Base-by-base conservation (phyloP, 352 stramenopile genomes). In the Phytophthora lateralis region DNA sequence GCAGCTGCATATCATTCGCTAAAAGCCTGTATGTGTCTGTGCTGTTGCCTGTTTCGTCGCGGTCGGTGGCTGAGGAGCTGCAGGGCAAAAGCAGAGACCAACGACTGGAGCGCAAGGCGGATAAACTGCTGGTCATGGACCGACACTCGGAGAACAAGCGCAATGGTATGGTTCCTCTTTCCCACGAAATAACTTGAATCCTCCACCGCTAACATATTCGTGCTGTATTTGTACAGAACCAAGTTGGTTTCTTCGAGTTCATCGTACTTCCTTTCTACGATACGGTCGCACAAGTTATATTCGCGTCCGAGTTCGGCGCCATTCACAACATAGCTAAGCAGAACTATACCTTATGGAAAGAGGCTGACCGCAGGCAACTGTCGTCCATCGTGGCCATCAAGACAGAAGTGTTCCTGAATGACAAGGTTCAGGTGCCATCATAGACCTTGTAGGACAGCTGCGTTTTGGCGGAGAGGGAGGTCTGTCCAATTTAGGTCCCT, bases 191-290 rank as follows among this genome's bases (percentile, higher is more conserved):
- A 46, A 34, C 26, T 50, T 37, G 7, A 14, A 34, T 63, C 9
- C 29, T 21, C 29, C 21, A 24, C 21, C 21, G 26, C 26, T 29
- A 7, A 29, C 43, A 43, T 53, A 10, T 44, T 29, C 29, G 9
- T 59, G 20, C 9, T 44, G 0, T 18, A n/a, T 59, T 29, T 11
- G 12, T 47, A 58, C 51, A 90, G 85, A 91, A 93, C 68, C 85
- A 91, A 88, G 79, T 93, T 44, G 85, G 85, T 34, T 91, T 93
- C 60, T 93, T 93, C 54, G 85, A 91, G 63, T 93, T 93, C 59
- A 92, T 92, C 55, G 81, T 92, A 34, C 63, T 92, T 32, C 83
- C 83, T 7, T 92, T 91, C 5, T 92, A 90, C 63, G 82, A 94
- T 50, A 89, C 80, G 18, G 80, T 92, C 4, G 76, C 82, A 11